Evolutionary conservation across 495 filamentous ascomycete species (phyloP).

Genomic region (Glutinoglossum americanum): DNA sequence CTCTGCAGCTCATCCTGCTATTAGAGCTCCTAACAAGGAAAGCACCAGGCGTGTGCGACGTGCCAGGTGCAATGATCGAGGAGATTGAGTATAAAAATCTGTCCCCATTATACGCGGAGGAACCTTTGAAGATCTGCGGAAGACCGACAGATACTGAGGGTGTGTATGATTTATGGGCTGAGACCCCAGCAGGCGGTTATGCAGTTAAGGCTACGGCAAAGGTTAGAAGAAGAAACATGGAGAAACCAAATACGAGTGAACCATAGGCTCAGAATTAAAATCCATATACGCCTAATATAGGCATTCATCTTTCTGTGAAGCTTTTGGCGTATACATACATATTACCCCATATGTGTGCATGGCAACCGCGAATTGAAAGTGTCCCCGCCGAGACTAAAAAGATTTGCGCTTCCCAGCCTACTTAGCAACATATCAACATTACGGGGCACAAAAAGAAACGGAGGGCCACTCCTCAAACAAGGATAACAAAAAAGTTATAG

Average conservation of each 20-base stretch:
- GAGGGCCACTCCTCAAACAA: no score
- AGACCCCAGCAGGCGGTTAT: constrained; percentile 13
- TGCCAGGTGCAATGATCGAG: constrained; percentile 15
- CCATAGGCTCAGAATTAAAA: no score
- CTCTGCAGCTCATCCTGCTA: constrained; percentile 56
- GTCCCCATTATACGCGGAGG: constrained; percentile 56
- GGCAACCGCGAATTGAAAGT: no score
- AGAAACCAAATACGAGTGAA: no score
- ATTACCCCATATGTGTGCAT: no score
- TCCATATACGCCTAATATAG: no score
- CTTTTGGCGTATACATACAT: no score
- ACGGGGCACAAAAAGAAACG: no score
- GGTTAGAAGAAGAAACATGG: constrained; percentile 1
- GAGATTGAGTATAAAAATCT: constrained; percentile 59
- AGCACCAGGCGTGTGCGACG: background rate
- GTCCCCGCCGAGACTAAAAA: no score
- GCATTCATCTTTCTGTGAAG: no score
- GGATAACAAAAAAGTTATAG: background rate
- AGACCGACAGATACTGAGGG: constrained; percentile 3
- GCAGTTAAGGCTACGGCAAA: constrained; percentile 11
- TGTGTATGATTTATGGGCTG: constrained; percentile 13
- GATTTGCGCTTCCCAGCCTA: no score
- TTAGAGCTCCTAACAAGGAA: constrained; percentile 30
- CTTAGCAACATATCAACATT: no score
- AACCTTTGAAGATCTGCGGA: constrained; percentile 23